Percentiles rank a stretch among this genome's conserved stretches.
Conservation (phyloP, 257 asterid genomes). For the Ophiorrhiza pumila region DNA sequence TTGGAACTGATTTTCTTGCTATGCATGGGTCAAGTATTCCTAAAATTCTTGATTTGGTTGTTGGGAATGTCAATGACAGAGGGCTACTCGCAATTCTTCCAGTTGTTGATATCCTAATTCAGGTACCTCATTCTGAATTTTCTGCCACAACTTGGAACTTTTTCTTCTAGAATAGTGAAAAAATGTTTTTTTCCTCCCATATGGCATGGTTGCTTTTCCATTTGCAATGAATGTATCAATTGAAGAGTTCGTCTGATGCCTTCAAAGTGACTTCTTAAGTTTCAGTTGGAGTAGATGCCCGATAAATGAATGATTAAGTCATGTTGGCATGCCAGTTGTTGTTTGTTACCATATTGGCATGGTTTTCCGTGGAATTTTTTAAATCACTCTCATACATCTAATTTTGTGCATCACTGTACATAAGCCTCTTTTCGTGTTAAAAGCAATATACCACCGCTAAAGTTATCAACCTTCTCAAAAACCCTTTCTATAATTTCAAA, state of each 20-base stretch:
- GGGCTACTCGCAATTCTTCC: conserved; percentile 86
- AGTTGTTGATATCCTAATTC: conserved; percentile 80
- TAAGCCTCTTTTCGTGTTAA: background rate
- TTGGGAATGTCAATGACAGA: conserved; percentile 84
- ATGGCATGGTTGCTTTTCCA: background rate
- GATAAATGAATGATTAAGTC: background rate
- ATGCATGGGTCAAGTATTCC: conserved; percentile 73
- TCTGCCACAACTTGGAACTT: background rate
- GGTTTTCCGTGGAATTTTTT: background rate
- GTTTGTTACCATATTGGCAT: background rate
- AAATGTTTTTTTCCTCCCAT: background rate
- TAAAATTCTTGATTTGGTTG: conserved; percentile 79
- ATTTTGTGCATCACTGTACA: background rate
- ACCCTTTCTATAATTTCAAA: background rate
- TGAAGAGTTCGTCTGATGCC: background rate
- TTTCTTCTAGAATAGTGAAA: background rate
- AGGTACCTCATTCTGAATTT: conserved; percentile 45
- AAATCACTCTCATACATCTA: background rate
- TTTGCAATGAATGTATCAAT: background rate
- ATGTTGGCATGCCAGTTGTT: background rate
- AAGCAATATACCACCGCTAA: background rate
- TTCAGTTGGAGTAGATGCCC: background rate
- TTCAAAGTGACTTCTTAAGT: background rate
- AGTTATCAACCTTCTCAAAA: background rate
- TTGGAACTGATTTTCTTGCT: conserved; percentile 72